These are phyloP conservation scores for Hibiscus tridactylites DNA, from an alignment of 345 rosid genomes.

Conservation along the genomic window DNA sequence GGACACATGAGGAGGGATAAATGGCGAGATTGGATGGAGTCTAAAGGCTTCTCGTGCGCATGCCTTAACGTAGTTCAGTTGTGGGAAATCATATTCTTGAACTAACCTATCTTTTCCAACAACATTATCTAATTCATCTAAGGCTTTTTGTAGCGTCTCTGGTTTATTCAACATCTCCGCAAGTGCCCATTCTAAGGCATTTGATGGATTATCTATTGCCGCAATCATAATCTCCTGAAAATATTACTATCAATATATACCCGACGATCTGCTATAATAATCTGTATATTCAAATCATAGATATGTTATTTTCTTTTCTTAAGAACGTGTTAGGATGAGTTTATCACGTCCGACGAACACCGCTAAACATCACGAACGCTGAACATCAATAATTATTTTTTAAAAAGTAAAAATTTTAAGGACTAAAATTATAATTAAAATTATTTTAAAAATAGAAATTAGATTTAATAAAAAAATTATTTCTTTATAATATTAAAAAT, in stretches of 20 bases:
- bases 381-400: too few species aligned
- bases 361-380: too few species aligned
- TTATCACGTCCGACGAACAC: too few species aligned
- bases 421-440: too few species aligned
- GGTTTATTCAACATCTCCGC: constrained; percentile 30
- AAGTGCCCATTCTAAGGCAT: constrained; percentile 24
- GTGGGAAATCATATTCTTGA: constrained; percentile 22
- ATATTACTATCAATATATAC: background rate
- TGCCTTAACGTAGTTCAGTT: constrained; percentile 22
- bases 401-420: too few species aligned
- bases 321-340: too few species aligned
- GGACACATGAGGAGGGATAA: constrained; percentile 20
- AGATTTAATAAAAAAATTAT: too few species aligned
- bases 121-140: constrained; percentile 20
- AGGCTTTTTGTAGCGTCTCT: constrained; percentile 5
- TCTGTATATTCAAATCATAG: background rate
- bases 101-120: constrained; percentile 28
- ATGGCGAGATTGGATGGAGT: constrained; percentile 20
- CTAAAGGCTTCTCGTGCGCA: constrained; percentile 22
- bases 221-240: constrained; percentile 22
- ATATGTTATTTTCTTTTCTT: too few species aligned
- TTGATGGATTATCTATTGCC: constrained; percentile 28
- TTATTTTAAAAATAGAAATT: too few species aligned
- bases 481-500: too few species aligned
- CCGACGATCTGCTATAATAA: background rate